These are phyloP conservation scores for Aschersonia sp. DNA, from an alignment of 2,329 filamentous ascomycete genomes.

Conservation along the genomic window DNA sequence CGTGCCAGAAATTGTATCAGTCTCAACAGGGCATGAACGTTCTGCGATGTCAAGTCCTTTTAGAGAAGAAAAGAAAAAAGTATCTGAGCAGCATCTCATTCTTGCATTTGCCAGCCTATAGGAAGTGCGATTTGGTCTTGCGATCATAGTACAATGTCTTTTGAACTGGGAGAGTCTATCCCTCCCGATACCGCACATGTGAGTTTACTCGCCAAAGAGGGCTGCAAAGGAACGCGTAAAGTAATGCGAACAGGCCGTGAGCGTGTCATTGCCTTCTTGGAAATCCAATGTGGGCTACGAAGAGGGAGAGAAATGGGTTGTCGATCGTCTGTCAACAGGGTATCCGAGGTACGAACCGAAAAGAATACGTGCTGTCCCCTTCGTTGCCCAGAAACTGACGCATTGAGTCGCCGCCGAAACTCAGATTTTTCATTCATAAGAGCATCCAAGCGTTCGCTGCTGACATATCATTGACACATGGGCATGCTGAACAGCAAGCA, in stretches of 20 bases:
- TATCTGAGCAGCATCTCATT: too few species aligned
- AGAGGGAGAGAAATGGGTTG: conserved; percentile 78
- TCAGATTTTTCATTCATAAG: conserved; percentile 81
- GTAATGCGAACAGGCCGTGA: conserved; percentile 55
- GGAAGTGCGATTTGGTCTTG: too few species aligned
- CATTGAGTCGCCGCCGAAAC: background rate
- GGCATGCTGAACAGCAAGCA: conserved; percentile 47
- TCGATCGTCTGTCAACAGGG: conserved; percentile 71
- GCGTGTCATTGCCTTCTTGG: conserved; percentile 93
- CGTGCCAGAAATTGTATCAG: too few species aligned
- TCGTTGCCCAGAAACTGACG: background rate
- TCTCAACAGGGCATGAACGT: too few species aligned
- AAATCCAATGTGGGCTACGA: conserved; percentile 82
- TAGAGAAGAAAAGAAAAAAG: too few species aligned
- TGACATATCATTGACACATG: conserved; percentile 51
- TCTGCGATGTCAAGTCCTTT: too few species aligned
- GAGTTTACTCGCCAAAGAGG: conserved; percentile 18
- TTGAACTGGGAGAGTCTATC: conserved; percentile 52
- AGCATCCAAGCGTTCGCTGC: conserved; percentile 60
- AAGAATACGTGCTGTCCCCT: background rate
- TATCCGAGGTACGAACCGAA: conserved; percentile 64
- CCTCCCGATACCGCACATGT: conserved; percentile 69
- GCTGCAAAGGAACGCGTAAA: background rate
- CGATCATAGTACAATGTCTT: conserved; percentile 23
- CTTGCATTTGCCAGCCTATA: too few species aligned